Evolutionary conservation across 805 yeast species (phyloP).

Genomic region (Starmera caribaea): DNA sequence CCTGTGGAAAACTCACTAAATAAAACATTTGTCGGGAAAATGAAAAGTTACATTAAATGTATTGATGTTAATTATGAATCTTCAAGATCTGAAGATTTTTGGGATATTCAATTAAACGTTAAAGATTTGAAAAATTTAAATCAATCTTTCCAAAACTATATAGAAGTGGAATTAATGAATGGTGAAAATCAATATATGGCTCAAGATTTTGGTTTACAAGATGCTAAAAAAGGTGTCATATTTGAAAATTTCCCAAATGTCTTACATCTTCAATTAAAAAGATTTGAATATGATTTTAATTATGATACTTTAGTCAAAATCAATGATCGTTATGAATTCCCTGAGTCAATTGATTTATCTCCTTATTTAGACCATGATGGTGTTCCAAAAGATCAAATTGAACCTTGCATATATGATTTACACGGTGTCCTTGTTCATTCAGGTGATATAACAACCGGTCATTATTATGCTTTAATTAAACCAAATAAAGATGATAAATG

Average conservation of each 20-base stretch:
- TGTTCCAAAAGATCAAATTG: constrained; percentile 23
- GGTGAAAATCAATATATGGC: constrained; percentile 97
- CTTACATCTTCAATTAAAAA: constrained; percentile 81
- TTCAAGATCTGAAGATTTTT: constrained; percentile 84
- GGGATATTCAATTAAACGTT: constrained; percentile 97
- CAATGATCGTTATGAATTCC: constrained; percentile 87
- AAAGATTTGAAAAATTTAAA: constrained; percentile 65
- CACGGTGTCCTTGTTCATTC: constrained; percentile 95
- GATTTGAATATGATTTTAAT: constrained; percentile 91
- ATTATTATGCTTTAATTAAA: constrained; percentile 88
- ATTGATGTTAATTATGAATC: constrained; percentile 90
- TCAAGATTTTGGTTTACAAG: constrained; percentile 82
- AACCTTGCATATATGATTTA: constrained; percentile 69
- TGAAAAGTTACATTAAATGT: constrained; percentile 92
- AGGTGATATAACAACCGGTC: constrained; percentile 95
- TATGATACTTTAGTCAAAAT: constrained; percentile 83
- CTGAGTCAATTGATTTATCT: constrained; percentile 68
- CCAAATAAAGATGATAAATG: constrained; percentile 65
- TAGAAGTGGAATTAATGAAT: constrained; percentile 78
- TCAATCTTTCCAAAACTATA: constrained; percentile 76
- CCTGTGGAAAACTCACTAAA: constrained; percentile 64
- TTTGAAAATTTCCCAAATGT: constrained; percentile 89
- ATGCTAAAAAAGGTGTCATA: constrained; percentile 92
- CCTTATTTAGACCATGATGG: constrained; percentile 59
- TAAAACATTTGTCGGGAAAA: constrained; percentile 88